A percentile compares a stretch with the other conserved stretches of the same genome.
Conservation (phyloP, 2,329 filamentous ascomycete genomes). For the Cercospora sp. region DNA sequence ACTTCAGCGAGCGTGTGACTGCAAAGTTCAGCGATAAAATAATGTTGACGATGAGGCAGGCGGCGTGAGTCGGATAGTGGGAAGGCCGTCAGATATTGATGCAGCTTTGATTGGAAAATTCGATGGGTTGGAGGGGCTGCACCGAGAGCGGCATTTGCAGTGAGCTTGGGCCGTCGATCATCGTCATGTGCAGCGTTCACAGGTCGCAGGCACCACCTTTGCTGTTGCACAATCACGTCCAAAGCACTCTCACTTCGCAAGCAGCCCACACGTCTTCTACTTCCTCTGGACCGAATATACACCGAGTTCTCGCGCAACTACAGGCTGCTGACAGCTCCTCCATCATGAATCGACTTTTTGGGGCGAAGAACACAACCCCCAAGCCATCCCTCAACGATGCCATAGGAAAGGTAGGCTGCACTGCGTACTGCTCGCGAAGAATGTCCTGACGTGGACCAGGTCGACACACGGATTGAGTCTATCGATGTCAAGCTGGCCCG, state of each 20-base stretch:
- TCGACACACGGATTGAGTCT: constrained; percentile 76
- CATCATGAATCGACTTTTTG: constrained; percentile 94
- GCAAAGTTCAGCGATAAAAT: neutral
- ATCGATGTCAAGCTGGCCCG: constrained; percentile 94
- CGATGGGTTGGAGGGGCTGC: neutral
- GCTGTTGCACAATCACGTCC: neutral
- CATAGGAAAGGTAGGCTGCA: constrained; percentile 67
- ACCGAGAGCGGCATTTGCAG: neutral
- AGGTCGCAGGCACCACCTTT: neutral
- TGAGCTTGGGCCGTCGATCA: neutral
- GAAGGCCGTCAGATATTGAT: neutral
- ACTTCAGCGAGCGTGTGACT: neutral
- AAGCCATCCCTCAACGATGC: constrained; percentile 85
- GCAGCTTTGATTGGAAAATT: neutral
- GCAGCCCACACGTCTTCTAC: neutral
- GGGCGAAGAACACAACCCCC: constrained; percentile 78
- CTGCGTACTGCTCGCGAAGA: constrained; percentile 1
- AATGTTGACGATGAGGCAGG: neutral
- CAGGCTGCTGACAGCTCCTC: neutral
- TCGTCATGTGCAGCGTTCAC: neutral
- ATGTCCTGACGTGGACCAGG: constrained; percentile 49
- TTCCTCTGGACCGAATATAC: neutral
- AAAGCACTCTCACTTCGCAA: neutral
- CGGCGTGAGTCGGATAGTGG: neutral
- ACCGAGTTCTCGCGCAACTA: neutral